Conservation (phyloP, 768 basidiomycete genomes). For the button mushroom (Agaricus bisporus) region DNA sequence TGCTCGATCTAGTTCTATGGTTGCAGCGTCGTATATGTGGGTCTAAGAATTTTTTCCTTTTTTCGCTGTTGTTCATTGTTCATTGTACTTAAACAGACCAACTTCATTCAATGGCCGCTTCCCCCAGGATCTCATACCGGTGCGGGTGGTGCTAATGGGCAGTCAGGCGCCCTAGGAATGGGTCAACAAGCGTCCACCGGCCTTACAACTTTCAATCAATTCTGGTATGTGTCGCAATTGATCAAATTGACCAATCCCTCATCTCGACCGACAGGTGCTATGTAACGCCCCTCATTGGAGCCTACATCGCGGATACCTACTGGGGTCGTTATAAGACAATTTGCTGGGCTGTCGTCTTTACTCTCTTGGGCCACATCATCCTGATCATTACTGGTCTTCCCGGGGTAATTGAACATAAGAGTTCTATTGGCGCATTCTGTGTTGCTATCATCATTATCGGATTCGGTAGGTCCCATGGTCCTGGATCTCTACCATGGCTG, state of each 20-base stretch:
- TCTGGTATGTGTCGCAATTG: conserved; percentile 40
- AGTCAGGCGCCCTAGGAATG: conserved; percentile 61
- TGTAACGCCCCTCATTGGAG: conserved; percentile 54
- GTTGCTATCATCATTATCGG: conserved; percentile 61
- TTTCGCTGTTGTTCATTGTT: not conserved
- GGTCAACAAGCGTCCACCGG: conserved; percentile 72
- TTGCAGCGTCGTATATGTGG: conserved; percentile 44
- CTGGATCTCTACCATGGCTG: not conserved
- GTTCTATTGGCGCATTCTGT: conserved; percentile 46
- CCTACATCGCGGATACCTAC: conserved; percentile 61
- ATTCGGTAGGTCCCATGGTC: conserved; percentile 21
- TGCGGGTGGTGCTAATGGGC: conserved; percentile 43
- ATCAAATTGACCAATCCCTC: not conserved
- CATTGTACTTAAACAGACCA: conserved; percentile 36
- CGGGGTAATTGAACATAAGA: conserved; percentile 49
- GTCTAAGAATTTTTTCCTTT: conserved; percentile 5
- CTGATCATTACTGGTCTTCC: conserved; percentile 64
- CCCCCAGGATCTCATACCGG: conserved; percentile 63
- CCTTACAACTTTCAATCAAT: conserved; percentile 63
- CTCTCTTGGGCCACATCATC: conserved; percentile 57
- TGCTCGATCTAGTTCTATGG: conserved; percentile 32
- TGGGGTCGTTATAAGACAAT: conserved; percentile 69
- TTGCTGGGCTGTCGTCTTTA: conserved; percentile 46
- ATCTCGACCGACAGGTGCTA: conserved; percentile 37
- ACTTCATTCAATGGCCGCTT: conserved; percentile 70